Evolutionary conservation across 1,284 basidiomycete genomes (phyloP), one percentile per base, ranked within the genome.

Genomic region (Ganoderma lucidum): DNA sequence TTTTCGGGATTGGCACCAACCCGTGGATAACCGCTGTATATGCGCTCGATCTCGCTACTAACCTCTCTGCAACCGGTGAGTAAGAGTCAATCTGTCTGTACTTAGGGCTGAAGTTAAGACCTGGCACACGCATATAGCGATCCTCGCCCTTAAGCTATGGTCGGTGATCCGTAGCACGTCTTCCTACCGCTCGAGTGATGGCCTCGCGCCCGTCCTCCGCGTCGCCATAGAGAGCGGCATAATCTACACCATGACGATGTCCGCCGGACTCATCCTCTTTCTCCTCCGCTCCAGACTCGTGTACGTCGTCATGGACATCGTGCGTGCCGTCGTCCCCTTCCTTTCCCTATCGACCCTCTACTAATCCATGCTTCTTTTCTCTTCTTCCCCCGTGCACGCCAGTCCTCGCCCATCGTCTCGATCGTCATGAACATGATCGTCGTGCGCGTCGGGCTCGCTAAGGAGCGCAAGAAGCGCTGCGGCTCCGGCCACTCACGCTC

Each of bases 291-390:
- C 73, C 14, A 74, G 75, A 39, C 77, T 76, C 6, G 76, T 78
- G 23, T 80, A 76, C 66, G 73, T 80, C 23, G 60, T 80, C 6
- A 70, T 78, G 3, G 80, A 81, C 71, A 74, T 80, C 71, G 80
- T 79, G 56, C 62, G 75, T 69, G 23, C 9, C 17, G 55, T 15
- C 44, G 14, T 45, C 58, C 17, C 42, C 23, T 23, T 19, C 17
- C 6, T 6, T 48, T 35, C n/a, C 6, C 15, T 48, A 0, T 32
- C 35, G 28, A 42, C 14, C 10, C 35, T 51, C 3, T 23, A 4
- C 1, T 45, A 14, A n/a, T 19, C 17, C 2, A 23, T 12, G 2
- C 35, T 35, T 35, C 35, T 35, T 35, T 19, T 6, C 10, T 2
- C 28, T 10, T n/a, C 28, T 41, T 12, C 41, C 30, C 60, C 19